These are phyloP conservation scores for Solanum hybrid DNA, from an alignment of 305 asterid genomes.

Conservation along the genomic window DNA sequence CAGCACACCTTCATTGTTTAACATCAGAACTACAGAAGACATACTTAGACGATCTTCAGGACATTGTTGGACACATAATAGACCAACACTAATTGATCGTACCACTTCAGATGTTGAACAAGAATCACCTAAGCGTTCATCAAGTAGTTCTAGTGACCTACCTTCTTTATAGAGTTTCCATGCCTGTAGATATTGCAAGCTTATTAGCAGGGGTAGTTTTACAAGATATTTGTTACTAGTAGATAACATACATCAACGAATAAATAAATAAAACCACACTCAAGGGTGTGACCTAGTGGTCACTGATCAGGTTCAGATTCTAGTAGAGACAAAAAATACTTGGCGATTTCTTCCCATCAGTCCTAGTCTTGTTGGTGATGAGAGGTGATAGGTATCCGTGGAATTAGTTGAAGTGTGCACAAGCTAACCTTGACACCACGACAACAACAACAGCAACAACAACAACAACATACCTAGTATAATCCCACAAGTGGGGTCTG, in stretches of 20 bases:
- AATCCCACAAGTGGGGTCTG: not conserved
- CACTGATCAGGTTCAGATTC: not conserved
- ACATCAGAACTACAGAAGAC: not conserved
- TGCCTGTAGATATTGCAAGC: not conserved
- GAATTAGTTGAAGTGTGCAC: not conserved
- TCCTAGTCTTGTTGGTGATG: not conserved
- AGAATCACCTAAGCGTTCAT: not conserved
- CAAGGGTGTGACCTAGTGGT: not conserved
- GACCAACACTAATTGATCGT: not conserved
- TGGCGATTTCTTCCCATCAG: not conserved
- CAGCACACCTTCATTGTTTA: not conserved
- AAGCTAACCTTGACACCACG: not conserved
- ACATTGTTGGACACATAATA: not conserved
- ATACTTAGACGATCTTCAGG: not conserved
- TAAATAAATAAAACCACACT: too few species aligned
- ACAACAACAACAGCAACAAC: not conserved
- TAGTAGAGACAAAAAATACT: not conserved
- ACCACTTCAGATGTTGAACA: not conserved
- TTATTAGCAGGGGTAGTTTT: not conserved
- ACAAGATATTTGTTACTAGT: not conserved
- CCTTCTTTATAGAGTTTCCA: not conserved
- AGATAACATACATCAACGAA: not conserved
- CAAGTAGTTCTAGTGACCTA: not conserved
- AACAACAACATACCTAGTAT: not conserved
- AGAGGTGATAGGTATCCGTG: fast-evolving